These are phyloP conservation scores for Zelopaecilomyces penicillatus DNA, from an alignment of 2,329 filamentous ascomycete genomes.

Conservation along the genomic window DNA sequence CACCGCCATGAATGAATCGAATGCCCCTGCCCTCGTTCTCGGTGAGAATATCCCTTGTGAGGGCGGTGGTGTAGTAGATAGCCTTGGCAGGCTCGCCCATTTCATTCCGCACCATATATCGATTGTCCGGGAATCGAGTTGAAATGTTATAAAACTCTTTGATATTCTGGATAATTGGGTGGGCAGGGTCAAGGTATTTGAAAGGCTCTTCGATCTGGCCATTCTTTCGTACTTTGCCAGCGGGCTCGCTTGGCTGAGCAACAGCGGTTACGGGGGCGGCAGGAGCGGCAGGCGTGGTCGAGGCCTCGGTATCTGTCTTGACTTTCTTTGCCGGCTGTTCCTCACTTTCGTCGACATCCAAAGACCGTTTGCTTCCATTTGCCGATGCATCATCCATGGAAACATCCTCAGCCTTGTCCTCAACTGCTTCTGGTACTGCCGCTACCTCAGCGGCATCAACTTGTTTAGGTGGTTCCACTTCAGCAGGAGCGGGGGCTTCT, in stretches of 20 bases:
- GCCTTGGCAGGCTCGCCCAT: constrained; percentile 82
- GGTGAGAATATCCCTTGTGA: constrained; percentile 76
- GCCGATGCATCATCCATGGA: constrained; percentile 21
- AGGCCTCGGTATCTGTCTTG: constrained; percentile 30
- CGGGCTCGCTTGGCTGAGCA: constrained; percentile 18
- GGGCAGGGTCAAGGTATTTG: constrained; percentile 72
- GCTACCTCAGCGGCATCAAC: constrained; percentile 18
- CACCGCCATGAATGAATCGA: constrained; percentile 92
- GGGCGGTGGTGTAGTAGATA: constrained; percentile 87
- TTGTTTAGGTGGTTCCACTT: constrained; percentile 9
- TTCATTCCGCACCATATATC: constrained; percentile 94
- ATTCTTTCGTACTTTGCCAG: constrained; percentile 32
- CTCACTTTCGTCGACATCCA: constrained; percentile 27
- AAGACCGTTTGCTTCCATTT: constrained; percentile 26
- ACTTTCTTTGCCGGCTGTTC: constrained; percentile 39
- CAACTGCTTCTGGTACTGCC: constrained; percentile 18
- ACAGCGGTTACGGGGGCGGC: constrained; percentile 12
- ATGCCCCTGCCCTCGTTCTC: constrained; percentile 86
- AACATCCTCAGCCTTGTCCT: constrained; percentile 23
- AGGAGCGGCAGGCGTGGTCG: constrained; percentile 9
- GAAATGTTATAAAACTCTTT: constrained; percentile 80
- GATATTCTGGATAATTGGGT: constrained; percentile 70
- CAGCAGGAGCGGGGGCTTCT: constrained; percentile 5
- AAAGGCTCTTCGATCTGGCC: constrained; percentile 78
- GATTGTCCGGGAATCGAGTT: constrained; percentile 73